Evolutionary conservation across 495 filamentous ascomycete genomes (phyloP), one percentile per base, ranked within the genome.

Genomic region (Daldinia bambusicola): DNA sequence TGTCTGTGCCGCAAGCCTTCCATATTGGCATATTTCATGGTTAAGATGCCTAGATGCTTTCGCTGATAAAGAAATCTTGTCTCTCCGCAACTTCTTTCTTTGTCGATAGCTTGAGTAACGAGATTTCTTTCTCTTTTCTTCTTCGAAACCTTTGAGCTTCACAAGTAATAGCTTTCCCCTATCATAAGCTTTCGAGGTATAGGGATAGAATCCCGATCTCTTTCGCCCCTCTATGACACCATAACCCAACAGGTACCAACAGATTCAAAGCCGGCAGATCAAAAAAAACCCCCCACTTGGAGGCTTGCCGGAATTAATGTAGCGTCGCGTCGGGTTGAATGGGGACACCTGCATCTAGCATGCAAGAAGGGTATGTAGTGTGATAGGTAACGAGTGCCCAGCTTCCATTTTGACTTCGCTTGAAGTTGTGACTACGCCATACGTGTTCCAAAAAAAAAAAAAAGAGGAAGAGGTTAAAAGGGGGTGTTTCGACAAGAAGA

Each of bases 281-380:
- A 52, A 26, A 26, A 26, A 52, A 26, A 26, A 26, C 3, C 36
- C 59, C 60, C 70, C 70, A 72, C 70, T 68, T 68, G 55, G 65
- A 34, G 59, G 65, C 55, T 61, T 68, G 65, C 61, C 70, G 70
- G 65, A 68, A 68, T 72, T 72, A 65, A 72, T 38, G 69, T 71
- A 61, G 65, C 32, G 53, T 68, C 37, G 61, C 61, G 55, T 68
- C 67, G 50, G 65, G 65, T 43, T 30, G 51, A 0, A 22, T 34
- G 38, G 3, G 26, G 37, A 41, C n/a, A 38, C 22, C 50, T 12
- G 30, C 50, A 53, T 30, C 30, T 3, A 53, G 32, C 32, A 32
- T 37, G 16, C n/a, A 18, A 32, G 53, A 56, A 36, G 16, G n/a
- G 32, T 56, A 38, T 32, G 18, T 32, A 14, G 16, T 38, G 14